phyloP scores from a whole-genome alignment of 202 grass and related monocot genomes.

The Thinopyrum obtusiflorum region DNA sequence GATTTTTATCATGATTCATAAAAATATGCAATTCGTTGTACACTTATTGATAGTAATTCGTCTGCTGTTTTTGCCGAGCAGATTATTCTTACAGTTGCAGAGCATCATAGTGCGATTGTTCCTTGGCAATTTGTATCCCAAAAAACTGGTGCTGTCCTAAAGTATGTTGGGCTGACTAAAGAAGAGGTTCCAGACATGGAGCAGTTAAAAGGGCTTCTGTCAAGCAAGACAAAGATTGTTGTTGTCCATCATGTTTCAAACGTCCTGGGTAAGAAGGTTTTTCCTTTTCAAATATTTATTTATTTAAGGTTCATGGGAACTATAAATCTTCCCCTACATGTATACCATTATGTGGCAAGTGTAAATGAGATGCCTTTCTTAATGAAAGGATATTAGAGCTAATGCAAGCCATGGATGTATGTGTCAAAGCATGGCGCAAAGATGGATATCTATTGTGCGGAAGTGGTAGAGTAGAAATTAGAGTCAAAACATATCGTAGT shows the following conservation, averaged over 20 bases:
- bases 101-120: conserved; percentile 92
- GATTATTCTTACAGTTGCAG: conserved; percentile 81
- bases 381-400: background rate
- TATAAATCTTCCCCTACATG: background rate
- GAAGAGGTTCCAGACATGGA: conserved; percentile 84
- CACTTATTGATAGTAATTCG: conserved; percentile 8
- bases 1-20: background rate
- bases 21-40: conserved; percentile 9
- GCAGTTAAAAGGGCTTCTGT: conserved; percentile 76
- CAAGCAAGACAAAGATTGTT: conserved; percentile 84
- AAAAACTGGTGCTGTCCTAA: conserved; percentile 75
- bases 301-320: background rate
- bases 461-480: background rate
- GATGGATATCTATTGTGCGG: background rate
- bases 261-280: conserved; percentile 61
- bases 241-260: conserved; percentile 87
- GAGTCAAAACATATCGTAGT: background rate
- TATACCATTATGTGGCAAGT: background rate
- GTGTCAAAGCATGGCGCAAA: background rate
- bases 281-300: background rate
- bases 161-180: conserved; percentile 89
- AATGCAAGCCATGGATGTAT: background rate
- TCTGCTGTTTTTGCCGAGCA: conserved; percentile 25
- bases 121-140: conserved; percentile 87
- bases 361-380: background rate